Conservation (phyloP, 495 filamentous ascomycete genomes). For the Aspergillus biplanus region DNA sequence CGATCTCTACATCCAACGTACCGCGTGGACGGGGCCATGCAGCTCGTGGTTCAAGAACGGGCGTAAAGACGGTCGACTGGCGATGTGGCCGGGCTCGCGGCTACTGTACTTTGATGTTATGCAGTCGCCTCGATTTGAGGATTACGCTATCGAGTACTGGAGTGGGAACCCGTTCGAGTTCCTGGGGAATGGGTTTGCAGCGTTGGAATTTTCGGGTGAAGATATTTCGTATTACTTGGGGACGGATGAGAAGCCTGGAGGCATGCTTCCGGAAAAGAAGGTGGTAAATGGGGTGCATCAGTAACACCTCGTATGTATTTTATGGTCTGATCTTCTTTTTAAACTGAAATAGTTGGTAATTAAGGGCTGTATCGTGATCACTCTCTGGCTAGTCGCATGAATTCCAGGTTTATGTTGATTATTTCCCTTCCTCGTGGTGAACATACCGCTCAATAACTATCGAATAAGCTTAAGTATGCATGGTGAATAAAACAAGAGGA, state of each 20-base stretch:
- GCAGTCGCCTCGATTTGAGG: neutral
- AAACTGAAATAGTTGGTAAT: too few species aligned
- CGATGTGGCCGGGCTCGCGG: neutral
- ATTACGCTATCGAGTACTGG: neutral
- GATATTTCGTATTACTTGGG: neutral
- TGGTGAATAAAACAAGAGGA: too few species aligned
- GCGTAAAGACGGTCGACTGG: neutral
- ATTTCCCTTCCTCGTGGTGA: too few species aligned
- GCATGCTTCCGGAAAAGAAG: neutral
- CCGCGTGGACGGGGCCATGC: neutral
- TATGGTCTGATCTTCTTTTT: too few species aligned
- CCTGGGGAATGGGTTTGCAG: neutral
- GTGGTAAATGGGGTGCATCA: too few species aligned
- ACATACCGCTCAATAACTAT: too few species aligned
- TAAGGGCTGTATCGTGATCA: too few species aligned
- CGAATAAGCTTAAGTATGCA: too few species aligned
- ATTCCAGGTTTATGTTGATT: too few species aligned
- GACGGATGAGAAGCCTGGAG: neutral
- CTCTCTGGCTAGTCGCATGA: too few species aligned
- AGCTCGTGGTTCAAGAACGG: neutral
- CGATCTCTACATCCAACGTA: neutral
- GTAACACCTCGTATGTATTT: too few species aligned
- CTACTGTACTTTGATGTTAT: neutral
- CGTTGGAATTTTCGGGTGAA: neutral
- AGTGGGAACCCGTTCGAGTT: neutral